phyloP scores from a whole-genome alignment of 2,329 filamentous ascomycete genomes.

The Hymenoscyphus salicellus region DNA sequence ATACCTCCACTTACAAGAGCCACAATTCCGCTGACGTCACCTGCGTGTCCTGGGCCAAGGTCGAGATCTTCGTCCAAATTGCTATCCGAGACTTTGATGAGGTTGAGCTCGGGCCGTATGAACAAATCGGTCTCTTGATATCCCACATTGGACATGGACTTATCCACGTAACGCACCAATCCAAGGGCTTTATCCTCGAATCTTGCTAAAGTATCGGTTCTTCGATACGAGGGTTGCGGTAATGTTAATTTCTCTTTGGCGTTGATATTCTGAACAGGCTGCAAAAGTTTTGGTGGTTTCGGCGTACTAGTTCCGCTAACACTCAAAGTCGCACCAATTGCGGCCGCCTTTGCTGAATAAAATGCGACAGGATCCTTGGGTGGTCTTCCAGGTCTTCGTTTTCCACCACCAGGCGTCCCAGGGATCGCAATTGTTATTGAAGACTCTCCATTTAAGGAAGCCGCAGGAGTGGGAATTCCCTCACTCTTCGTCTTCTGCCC shows the following conservation, averaged over 20 bases:
- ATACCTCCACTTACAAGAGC: slow-evolving; percentile 52
- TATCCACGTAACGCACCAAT: slow-evolving; percentile 88
- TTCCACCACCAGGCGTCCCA: slow-evolving; percentile 41
- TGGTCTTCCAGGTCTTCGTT: slow-evolving; percentile 61
- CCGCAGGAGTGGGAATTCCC: slow-evolving; percentile 24
- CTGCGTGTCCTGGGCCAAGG: slow-evolving; percentile 43
- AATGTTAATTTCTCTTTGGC: slow-evolving; percentile 77
- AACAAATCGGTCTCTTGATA: slow-evolving; percentile 95
- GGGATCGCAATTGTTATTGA: slow-evolving; percentile 35
- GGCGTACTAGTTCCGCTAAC: slow-evolving; percentile 35
- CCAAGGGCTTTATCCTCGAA: slow-evolving; percentile 84
- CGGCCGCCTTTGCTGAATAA: slow-evolving; percentile 49
- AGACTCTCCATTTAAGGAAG: slow-evolving; percentile 27
- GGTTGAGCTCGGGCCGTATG: slow-evolving; percentile 68
- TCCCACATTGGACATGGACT: slow-evolving; percentile 91
- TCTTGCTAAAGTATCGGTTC: slow-evolving; percentile 72
- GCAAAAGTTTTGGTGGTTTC: slow-evolving; percentile 63
- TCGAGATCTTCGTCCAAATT: slow-evolving; percentile 60
- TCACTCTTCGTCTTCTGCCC: slow-evolving; percentile 28
- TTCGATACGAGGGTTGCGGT: slow-evolving; percentile 71
- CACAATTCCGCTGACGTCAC: slow-evolving; percentile 57
- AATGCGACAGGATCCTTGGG: slow-evolving; percentile 60
- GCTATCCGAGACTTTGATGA: slow-evolving; percentile 62
- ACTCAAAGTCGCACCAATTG: slow-evolving; percentile 23
- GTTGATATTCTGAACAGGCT: slow-evolving; percentile 64